A percentile compares a stretch with the other conserved stretches of the same genome.
phyloP scores from a whole-genome alignment of 345 rosid species.

The Populus pruinosa region DNA sequence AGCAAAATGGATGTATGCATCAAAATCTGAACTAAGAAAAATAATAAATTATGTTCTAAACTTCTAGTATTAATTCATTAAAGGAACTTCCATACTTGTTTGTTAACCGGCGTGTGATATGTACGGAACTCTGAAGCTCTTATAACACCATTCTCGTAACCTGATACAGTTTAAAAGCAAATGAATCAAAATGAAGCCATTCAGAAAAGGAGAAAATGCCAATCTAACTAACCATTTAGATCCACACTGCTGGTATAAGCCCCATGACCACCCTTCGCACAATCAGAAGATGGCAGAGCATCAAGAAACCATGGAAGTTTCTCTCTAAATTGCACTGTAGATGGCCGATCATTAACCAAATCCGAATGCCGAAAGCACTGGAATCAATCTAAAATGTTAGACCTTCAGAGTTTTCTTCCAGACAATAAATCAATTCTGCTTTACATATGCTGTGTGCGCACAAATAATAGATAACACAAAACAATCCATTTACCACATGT shows the following conservation, averaged over 20 bases:
- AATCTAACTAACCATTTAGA: slow-evolving; percentile 55
- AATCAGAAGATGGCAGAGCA: slow-evolving; percentile 91
- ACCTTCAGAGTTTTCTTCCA: slow-evolving; percentile 4
- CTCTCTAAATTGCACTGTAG: slow-evolving; percentile 70
- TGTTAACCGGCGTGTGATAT: slow-evolving; percentile 31
- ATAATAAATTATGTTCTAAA: background rate
- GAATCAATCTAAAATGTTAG: slow-evolving; percentile 28
- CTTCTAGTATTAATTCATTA: slow-evolving; percentile 3
- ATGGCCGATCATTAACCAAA: slow-evolving; percentile 30
- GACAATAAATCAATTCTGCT: background rate
- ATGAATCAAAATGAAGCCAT: background rate
- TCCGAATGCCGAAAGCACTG: slow-evolving; percentile 60
- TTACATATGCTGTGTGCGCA: background rate
- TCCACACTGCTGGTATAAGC: slow-evolving; percentile 91
- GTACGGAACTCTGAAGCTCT: slow-evolving; percentile 30
- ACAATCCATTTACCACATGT: background rate
- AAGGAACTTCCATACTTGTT: slow-evolving; percentile 18
- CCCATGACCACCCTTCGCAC: slow-evolving; percentile 98
- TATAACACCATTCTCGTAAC: slow-evolving; percentile 23
- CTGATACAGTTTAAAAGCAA: slow-evolving; percentile 4
- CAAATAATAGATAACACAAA: background rate
- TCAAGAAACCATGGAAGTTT: slow-evolving; percentile 97
- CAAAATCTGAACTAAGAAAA: too few species aligned
- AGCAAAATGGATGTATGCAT: background rate
- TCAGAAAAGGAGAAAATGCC: background rate